Percentiles rank a stretch among this genome's conserved stretches.
phyloP scores from a whole-genome alignment of 805 yeast species.

The Saccharomyces paradoxus region DNA sequence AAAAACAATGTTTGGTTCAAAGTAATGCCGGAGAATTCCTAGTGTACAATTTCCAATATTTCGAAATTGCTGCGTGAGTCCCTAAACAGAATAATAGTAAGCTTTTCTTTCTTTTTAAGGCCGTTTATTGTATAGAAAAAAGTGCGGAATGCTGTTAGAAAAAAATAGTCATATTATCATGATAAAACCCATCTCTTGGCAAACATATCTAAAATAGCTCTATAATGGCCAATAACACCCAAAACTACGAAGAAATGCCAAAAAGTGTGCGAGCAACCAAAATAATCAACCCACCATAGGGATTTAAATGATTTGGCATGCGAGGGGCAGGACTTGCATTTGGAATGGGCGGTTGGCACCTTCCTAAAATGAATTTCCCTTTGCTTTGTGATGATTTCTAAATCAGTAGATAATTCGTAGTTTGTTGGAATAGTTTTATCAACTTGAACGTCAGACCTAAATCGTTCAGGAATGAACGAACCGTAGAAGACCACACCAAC shows the following conservation, averaged over 20 bases:
- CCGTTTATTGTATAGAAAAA: neutral
- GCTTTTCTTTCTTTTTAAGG: neutral
- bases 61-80: neutral
- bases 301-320: constrained; percentile 38
- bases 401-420: constrained; percentile 21
- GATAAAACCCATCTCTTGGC: constrained; percentile 29
- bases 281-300: constrained; percentile 79
- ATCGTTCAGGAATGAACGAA: constrained; percentile 80
- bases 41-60: neutral
- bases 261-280: constrained; percentile 72
- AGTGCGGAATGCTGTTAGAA: neutral
- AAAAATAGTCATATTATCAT: neutral
- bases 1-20: neutral
- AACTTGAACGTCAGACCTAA: constrained; percentile 60
- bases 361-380: constrained; percentile 35
- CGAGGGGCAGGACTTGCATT: constrained; percentile 15
- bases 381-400: constrained; percentile 27
- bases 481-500: constrained; percentile 85
- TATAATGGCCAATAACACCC: constrained; percentile 86
- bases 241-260: constrained; percentile 91
- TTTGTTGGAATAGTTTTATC: constrained; percentile 38
- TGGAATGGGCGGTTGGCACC: constrained; percentile 28
- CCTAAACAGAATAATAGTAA: neutral
- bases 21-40: neutral
- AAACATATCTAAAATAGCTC: constrained; percentile 67